Base-by-base conservation (phyloP, 805 yeast genomes). In the Nakazawaea holstii region DNA sequence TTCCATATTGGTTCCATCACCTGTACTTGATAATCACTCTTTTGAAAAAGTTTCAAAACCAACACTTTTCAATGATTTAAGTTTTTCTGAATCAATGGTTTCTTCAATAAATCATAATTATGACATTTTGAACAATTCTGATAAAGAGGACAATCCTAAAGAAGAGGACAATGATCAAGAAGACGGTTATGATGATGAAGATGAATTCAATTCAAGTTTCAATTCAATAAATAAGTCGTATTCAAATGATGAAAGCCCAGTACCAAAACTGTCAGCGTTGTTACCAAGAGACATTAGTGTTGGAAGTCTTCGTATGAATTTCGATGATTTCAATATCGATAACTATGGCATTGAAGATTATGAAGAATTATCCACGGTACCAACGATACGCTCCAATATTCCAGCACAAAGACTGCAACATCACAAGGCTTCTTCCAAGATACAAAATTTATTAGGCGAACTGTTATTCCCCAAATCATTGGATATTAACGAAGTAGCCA, bases 381-480 rank as follows among this genome's bases (percentile, higher is more conserved):
- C 35, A 30, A 30, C 6, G 4, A 24, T 24, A 27, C 29, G 40
- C 11, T 27, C 27, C 41, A 35, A 35, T 17, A 35, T 26, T n/a
- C 40, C 43, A 38, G 43, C 29, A 5, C 33, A 37, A 15, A 41
- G 28, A 39, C 50, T 41, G 46, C 45, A 33, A 13, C 45, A 41
- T 37, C 41, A 35, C 26, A 46, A 37, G 38, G 14, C 53, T 30
- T 33, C 53, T 10, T 47, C 57, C 11, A 62, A 55, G 39, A 54
- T 65, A 8, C 72, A 69, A 49, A 61, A 66, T 5, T 31, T 48
- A 10, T 28, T 48, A 8, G 82, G 83, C 26, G 83, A 84, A 48
- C 78, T 81, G 0, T 61, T 86, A 26, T 87, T 87, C 60, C 95
- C 95, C 0, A 85, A 82, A 58, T 76, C 80, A 2, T 66, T 87